Base-by-base conservation (phyloP, 2,329 filamentous ascomycete species). In the Cladophialophora yegresii region DNA sequence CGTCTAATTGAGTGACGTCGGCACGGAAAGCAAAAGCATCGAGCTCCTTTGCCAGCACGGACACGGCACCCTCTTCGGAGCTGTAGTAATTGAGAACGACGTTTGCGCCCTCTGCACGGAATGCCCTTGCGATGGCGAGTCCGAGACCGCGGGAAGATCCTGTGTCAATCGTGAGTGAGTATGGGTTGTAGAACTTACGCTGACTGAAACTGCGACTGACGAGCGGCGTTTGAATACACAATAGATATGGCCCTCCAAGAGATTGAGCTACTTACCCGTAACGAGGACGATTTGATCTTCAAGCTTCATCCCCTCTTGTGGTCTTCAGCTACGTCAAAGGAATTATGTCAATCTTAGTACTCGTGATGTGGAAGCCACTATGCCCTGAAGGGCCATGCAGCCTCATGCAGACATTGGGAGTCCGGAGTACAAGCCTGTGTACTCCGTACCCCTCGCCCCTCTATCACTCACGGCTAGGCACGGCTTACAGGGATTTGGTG, bases 61-160 rank as follows among this genome's bases (percentile, higher is more conserved):
- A 16, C 9, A 68, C 49, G 22, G n/a, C n/a, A 9, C 47, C 40
- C 8, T 56, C 54, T 22, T 62, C 49, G 9, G 61, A 58, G 16
- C 54, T 36, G 60, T 61, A 56, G 40, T 70, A 70, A 60, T 70
- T 70, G 0, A 70, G 49, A 3, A 68, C 59, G n/a, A 68, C 62
- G 16, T 50, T 32, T 12, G 64, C 61, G 8, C 64, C 64, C 62
- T 69, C 56, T 12, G 9, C 16, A n/a, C 53, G 61, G 23, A 69
- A 68, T 3, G 66, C 65, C 45, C 23, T 36, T 13, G 66, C 65
- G 16, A 68, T 66, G 4, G 67, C 63, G 16, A 69, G 61, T 4
- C 67, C 67, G 12, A 69, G 43, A 32, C 67, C 67, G 4, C 64
- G 32, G 10, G 66, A 69, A 23, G 66, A 66, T 26, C 67, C 67